These are phyloP conservation scores for Cyberlindnera misumaiensis DNA, from an alignment of 805 yeast species.

Conservation along the genomic window DNA sequence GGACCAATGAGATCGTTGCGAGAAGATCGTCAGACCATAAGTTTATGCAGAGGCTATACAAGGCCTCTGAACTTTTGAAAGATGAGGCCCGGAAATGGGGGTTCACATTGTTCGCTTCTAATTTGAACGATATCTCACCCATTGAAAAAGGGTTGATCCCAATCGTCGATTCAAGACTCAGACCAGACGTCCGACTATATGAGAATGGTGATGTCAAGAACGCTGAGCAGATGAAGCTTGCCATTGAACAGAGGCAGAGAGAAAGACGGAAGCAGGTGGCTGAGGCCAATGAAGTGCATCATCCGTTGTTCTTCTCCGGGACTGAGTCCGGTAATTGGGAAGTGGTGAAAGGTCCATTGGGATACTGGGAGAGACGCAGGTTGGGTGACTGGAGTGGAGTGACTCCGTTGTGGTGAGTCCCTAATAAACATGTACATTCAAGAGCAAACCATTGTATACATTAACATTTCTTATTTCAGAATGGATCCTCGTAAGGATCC, in stretches of 20 bases:
- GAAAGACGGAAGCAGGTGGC: constrained; percentile 57
- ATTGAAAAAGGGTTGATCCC: constrained; percentile 62
- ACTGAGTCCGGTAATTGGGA: constrained; percentile 35
- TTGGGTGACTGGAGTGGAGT: constrained; percentile 54
- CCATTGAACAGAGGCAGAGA: constrained; percentile 77
- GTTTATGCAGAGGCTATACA: constrained; percentile 54
- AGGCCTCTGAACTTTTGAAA: constrained; percentile 55
- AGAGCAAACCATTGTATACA: not conserved
- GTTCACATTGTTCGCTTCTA: constrained; percentile 75
- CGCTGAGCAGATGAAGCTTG: constrained; percentile 66
- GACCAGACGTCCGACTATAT: constrained; percentile 79
- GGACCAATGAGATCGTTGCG: constrained; percentile 67
- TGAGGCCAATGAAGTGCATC: constrained; percentile 36
- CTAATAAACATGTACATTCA: not conserved
- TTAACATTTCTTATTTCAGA: constrained; percentile 30
- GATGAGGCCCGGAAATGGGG: constrained; percentile 68
- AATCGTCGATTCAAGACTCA: constrained; percentile 80
- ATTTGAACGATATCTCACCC: constrained; percentile 69
- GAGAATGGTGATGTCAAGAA: constrained; percentile 61
- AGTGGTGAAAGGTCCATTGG: constrained; percentile 46
- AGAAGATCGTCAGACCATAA: constrained; percentile 16
- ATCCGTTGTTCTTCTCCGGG: constrained; percentile 57
- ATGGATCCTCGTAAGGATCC: constrained; percentile 96
- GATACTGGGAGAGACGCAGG: constrained; percentile 79
- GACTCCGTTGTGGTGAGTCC: constrained; percentile 45